Base-by-base conservation (phyloP, 768 basidiomycete genomes). In the Hysterangium stoloniferum region DNA sequence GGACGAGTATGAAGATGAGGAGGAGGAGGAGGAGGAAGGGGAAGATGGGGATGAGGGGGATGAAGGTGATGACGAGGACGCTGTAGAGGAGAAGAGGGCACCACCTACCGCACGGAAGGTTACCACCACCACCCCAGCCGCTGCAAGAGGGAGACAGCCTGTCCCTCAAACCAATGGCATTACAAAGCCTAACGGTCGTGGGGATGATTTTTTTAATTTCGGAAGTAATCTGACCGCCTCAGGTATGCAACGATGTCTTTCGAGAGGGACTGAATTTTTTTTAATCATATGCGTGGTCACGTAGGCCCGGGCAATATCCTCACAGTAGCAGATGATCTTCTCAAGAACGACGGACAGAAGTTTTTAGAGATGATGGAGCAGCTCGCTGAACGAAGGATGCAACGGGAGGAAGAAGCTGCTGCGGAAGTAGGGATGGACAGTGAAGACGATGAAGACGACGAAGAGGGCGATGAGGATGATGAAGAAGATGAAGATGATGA, bases 291-390 rank as follows among this genome's bases (percentile, higher is more conserved):
- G 58, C 37, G 57, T 55, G 4, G 28, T 25, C 6, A 2, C 61
- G 48, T 57, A 86, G 85, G 83, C 49, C 84, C 84, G 65, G 93
- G 90, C 61, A 94, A 93, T 61, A 97, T 99, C 64, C 76, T 99
- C 38, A 99, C 96, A 19, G 95, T 99, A 47, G 96, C 96, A 40
- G 96, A 99, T 63, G 96, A 99, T 69, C 78, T 99, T 38, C 76
- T 99, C 59, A 96, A 96, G 75, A 98, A 98, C 61, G 94, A 99
- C 61, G 95, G 95, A 2, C 90, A 93, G 61, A 97, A 96, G 72
- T 99, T 99, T 71, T 71, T 99, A 59, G 96, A 99, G 73, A 99
- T 99, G 96, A 99, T 99, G 96, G 96, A 98, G 66, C 92, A 95
- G 67, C 78, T 99, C 17, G 94, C 95, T 0, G 92, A 96, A 62